Percentiles rank a stretch among this genome's conserved stretches.
Evolutionary conservation across 345 rosid genomes (phyloP).

Genomic region (Arabis hirsuta): DNA sequence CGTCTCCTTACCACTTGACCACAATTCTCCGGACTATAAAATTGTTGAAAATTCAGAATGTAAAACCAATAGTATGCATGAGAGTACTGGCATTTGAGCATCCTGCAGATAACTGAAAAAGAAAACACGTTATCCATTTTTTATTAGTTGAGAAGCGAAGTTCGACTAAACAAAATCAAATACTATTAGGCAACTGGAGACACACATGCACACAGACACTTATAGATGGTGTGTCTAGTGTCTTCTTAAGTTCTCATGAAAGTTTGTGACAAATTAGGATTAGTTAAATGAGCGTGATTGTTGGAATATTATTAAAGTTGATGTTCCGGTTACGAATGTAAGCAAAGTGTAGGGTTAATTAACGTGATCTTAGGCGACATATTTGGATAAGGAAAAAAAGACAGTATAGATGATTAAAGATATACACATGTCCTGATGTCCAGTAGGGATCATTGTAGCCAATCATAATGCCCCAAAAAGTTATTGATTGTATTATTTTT

Average conservation of each 20-base stretch:
- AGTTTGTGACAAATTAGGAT: background rate
- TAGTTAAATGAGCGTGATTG: conserved; percentile 35
- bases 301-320: conserved; percentile 37
- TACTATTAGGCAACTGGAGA: background rate
- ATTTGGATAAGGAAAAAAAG: conserved; percentile 10
- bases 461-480: conserved; percentile 39
- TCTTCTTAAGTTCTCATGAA: background rate
- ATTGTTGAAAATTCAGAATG: too few relatives aligned
- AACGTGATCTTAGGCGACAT: conserved; percentile 44
- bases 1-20: too few relatives aligned
- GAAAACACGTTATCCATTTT: too few relatives aligned
- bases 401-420: conserved; percentile 10
- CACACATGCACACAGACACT: too few relatives aligned
- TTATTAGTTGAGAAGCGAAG: too few relatives aligned
- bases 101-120: too few relatives aligned
- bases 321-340: conserved; percentile 23
- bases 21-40: too few relatives aligned
- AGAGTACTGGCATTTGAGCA: too few relatives aligned
- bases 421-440: conserved; percentile 27
- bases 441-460: conserved; percentile 29
- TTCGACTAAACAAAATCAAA: background rate
- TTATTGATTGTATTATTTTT: conserved; percentile 32
- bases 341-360: conserved; percentile 21
- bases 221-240: conserved; percentile 10
- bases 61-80: too few relatives aligned